Percentiles rank a stretch among this genome's conserved stretches.
phyloP scores from a whole-genome alignment of 1,139 yeast genomes.

The Yamadazyma friedrichii region DNA sequence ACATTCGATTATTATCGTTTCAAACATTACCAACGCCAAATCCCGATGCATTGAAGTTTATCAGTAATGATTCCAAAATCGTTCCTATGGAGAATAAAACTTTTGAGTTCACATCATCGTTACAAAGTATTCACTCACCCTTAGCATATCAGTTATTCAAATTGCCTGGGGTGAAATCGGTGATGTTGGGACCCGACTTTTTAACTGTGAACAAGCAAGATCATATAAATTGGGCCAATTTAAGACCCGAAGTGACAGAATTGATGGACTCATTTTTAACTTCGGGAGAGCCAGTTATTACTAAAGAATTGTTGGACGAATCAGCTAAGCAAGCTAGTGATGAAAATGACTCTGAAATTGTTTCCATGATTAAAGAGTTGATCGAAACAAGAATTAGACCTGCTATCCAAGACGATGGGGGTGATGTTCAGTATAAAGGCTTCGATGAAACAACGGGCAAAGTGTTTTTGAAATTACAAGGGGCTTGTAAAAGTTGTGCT shows the following conservation, averaged over 20 bases:
- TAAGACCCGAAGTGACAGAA: conserved; percentile 45
- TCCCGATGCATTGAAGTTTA: conserved; percentile 84
- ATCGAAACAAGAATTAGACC: conserved; percentile 64
- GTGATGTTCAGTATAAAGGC: conserved; percentile 70
- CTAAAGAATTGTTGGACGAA: conserved; percentile 43
- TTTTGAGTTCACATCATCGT: conserved; percentile 65
- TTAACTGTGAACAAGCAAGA: conserved; percentile 49
- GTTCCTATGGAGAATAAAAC: conserved; percentile 67
- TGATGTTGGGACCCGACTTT: conserved; percentile 77
- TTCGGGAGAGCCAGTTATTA: conserved; percentile 47
- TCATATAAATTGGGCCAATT: conserved; percentile 45
- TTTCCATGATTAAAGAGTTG: conserved; percentile 58
- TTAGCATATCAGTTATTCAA: conserved; percentile 77
- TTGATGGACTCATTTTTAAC: conserved; percentile 39
- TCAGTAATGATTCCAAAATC: conserved; percentile 44
- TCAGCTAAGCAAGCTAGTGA: conserved; percentile 34
- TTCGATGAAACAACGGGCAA: conserved; percentile 68
- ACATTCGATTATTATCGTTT: conserved; percentile 30
- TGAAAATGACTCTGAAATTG: conserved; percentile 51
- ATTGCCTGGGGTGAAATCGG: conserved; percentile 79
- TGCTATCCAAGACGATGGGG: conserved; percentile 78
- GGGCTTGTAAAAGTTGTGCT: conserved; percentile 82
- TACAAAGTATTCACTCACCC: conserved; percentile 76
- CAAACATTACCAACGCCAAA: conserved; percentile 73
- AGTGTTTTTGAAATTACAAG: conserved; percentile 72